Evolutionary conservation across 1,139 yeast genomes (phyloP), one percentile per base, ranked within the genome.

Genomic region (Candida mesenterica): DNA sequence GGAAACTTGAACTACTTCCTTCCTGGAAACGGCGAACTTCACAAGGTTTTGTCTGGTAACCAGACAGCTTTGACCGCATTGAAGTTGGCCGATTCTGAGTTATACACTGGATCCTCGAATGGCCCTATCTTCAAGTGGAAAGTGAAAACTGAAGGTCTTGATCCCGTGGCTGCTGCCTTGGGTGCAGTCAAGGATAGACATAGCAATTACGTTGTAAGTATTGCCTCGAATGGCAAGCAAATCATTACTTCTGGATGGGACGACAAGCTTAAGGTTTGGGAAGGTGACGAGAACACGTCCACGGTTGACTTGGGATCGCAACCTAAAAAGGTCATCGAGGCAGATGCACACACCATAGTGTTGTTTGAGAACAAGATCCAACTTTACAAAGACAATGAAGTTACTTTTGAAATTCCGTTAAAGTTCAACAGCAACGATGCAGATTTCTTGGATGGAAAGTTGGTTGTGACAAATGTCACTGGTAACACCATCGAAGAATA

Each of bases 101-200:
- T 81, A 15, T 63, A 61, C 44, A 75, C 94, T 4, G 97, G 96
- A n/a, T 80, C 92, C 12, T 79, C 86, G 37, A 96, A 90, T 56
- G 97, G 97, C 14, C 64, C 75, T 33, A 59, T 87, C n/a, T 62
- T 74, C 39, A 58, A 69, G 41, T 86, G 96, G 94, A 49, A 57
- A 1, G 13, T 17, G 6, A 69, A 67, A n/a, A 45, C 44, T 15
- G 36, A 24, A 3, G 34, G 33, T 2, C 63, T 77, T 3, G 49
- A 58, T 0, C 53, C 69, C 8, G 56, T 68, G 16, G 28, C 28
- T 5, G 12, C 28, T 15, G 17, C 17, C 8, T 25, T 25, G 15
- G 28, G 28, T 5, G 15, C 12, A 13, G 28, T 25, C 10, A 25
- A 25, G 14, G 28, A 25, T 15, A 45, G 58, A 10, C 92, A 85